A percentile compares a stretch with the other conserved stretches of the same genome.
Conservation (phyloP, 176 grass and related monocot species). For the Carex scoparia region DNA sequence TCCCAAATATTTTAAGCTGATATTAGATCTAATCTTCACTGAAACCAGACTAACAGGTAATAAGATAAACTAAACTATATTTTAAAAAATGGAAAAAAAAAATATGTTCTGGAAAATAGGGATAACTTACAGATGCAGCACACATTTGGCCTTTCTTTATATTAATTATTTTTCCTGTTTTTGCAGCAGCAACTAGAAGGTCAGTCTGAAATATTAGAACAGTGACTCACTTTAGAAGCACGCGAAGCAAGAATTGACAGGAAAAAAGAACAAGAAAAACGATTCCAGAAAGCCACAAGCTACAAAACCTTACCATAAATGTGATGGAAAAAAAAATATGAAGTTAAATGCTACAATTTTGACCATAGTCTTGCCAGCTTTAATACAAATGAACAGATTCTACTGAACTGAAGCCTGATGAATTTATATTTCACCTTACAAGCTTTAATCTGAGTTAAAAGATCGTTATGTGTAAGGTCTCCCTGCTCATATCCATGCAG, state of each 20-base stretch:
- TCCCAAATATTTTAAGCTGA: conserved; percentile 8
- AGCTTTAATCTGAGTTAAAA: neutral
- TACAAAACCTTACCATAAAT: neutral
- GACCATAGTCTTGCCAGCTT: neutral
- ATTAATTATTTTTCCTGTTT: conserved; percentile 93
- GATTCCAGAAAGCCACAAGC: neutral
- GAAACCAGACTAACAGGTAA: neutral
- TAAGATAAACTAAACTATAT: neutral
- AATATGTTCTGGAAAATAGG: neutral
- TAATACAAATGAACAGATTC: neutral
- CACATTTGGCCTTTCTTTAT: conserved; percentile 99
- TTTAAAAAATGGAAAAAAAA: neutral
- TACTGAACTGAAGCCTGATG: neutral
- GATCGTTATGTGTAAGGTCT: too few species aligned
- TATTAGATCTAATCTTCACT: conserved; percentile 7
- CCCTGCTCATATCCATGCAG: neutral
- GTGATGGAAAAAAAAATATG: neutral
- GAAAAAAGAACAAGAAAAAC: neutral
- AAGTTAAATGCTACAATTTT: conserved; percentile 7
- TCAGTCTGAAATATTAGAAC: conserved; percentile 59
- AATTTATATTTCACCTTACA: neutral
- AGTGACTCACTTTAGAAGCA: conserved; percentile 14
- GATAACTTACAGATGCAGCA: conserved; percentile 77
- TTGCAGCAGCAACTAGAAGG: conserved; percentile 81
- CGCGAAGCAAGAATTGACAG: neutral